Evolutionary conservation across 1,284 basidiomycete species (phyloP).

Genomic region (Vanrija sp.): DNA sequence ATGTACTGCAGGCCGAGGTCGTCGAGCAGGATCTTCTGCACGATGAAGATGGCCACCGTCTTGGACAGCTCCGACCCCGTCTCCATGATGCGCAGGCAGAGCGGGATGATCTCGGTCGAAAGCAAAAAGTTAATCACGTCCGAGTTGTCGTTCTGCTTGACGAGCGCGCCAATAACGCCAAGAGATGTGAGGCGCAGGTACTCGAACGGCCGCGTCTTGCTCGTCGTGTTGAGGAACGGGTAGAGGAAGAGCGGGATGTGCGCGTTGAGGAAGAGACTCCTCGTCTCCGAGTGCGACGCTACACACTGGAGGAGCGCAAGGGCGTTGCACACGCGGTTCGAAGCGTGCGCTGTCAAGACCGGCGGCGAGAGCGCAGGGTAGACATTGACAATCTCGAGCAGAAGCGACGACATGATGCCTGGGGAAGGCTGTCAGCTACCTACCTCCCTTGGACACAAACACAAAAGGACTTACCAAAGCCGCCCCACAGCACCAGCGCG

Average conservation of each 20-base stretch:
- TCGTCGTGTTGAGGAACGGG: conserved; percentile 98
- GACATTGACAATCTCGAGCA: conserved; percentile 98
- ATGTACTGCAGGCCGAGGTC: conserved; percentile 98
- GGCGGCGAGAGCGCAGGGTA: conserved; percentile 95
- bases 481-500: conserved; percentile 96
- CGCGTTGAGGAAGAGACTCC: conserved; percentile 87
- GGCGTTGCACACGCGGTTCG: conserved; percentile 99
- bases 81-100: conserved; percentile 99
- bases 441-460: too few species aligned
- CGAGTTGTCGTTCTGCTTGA: conserved; percentile 99
- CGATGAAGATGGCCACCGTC: conserved; percentile 99
- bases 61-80: conserved; percentile 99
- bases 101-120: conserved; percentile 98
- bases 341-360: conserved; percentile 93
- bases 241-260: conserved; percentile 99
- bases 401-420: conserved; percentile 98
- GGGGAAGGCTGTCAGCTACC: background rate
- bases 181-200: conserved; percentile 96
- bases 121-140: conserved; percentile 98
- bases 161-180: conserved; percentile 96
- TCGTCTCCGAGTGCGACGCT: conserved; percentile 88
- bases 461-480: conserved; percentile 69
- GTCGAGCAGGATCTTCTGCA: conserved; percentile 97
- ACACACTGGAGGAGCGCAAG: conserved; percentile 96
- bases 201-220: conserved; percentile 98